These are phyloP conservation scores for Lodderomyces parapsilosis DNA, from an alignment of 1,139 yeast genomes.

Conservation along the genomic window DNA sequence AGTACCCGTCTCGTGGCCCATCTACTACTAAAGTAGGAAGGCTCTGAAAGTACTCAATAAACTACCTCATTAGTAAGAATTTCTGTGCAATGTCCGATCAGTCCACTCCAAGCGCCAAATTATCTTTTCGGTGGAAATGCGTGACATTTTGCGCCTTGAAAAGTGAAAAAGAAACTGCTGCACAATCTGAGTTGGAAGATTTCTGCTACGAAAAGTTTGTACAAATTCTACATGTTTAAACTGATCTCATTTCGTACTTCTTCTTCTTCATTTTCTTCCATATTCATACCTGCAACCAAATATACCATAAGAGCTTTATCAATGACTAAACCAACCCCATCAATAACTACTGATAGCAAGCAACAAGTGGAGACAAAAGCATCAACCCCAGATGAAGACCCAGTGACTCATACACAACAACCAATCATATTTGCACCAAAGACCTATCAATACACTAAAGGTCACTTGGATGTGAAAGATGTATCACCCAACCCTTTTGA, in stretches of 20 bases:
- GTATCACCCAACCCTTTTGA: constrained; percentile 61
- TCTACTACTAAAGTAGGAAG: too few species aligned
- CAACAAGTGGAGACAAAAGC: constrained; percentile 5
- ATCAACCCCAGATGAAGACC: constrained; percentile 2
- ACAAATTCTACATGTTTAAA: too few species aligned
- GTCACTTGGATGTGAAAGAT: constrained; percentile 54
- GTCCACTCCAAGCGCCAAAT: not conserved
- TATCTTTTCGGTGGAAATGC: too few species aligned
- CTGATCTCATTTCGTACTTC: not conserved
- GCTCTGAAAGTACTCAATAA: too few species aligned
- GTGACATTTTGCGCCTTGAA: not conserved
- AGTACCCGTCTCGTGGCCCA: too few species aligned
- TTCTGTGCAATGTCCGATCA: too few species aligned
- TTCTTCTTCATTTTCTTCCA: not conserved
- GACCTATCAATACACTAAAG: constrained; percentile 84
- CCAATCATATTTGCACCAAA: constrained; percentile 69
- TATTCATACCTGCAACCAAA: not conserved
- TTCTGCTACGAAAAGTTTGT: too few species aligned
- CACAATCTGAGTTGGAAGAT: not conserved
- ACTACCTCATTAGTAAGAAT: too few species aligned
- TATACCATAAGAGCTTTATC: constrained; percentile 3
- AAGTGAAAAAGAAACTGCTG: not conserved
- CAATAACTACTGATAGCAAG: not conserved
- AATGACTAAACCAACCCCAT: constrained; percentile 6
- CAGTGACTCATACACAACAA: constrained; percentile 17